A percentile compares a stretch with the other conserved stretches of the same genome.
phyloP scores from a whole-genome alignment of 768 basidiomycete genomes.

The Exsudoporus frostii region DNA sequence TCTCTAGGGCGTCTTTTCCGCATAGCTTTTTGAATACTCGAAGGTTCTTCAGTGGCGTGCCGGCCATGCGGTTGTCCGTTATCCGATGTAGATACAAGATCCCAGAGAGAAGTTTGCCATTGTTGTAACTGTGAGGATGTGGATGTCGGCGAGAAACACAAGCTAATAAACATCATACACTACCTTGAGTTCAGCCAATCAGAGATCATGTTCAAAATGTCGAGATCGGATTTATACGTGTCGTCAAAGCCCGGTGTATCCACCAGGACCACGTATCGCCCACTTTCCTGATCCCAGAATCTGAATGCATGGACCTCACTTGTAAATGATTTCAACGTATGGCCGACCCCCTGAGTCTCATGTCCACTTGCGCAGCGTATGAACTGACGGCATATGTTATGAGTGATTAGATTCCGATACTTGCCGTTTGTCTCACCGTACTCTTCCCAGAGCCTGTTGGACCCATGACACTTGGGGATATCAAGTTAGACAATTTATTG shows the following conservation, averaged over 20 bases:
- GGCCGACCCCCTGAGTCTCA: conserved; percentile 1
- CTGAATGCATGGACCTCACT: conserved; percentile 3
- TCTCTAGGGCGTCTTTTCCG: conserved; percentile 27
- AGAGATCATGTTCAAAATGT: conserved; percentile 10
- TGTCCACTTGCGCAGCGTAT: conserved; percentile 3
- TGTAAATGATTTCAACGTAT: conserved; percentile 11
- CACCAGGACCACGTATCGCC: conserved; percentile 15
- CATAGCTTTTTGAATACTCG: conserved; percentile 31
- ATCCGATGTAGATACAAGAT: conserved; percentile 42
- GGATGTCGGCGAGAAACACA: neutral
- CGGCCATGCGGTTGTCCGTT: conserved; percentile 37
- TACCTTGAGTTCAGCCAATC: conserved; percentile 16
- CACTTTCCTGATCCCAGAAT: conserved; percentile 1
- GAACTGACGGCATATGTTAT: conserved; percentile 7
- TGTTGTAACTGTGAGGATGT: conserved; percentile 4
- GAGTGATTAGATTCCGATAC: neutral
- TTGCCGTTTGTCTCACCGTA: neutral
- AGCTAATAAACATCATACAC: neutral
- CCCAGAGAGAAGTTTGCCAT: conserved; percentile 25
- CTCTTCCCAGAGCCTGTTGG: conserved; percentile 14
- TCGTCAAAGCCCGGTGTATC: conserved; percentile 27
- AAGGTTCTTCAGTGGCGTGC: conserved; percentile 33
- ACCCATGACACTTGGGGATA: conserved; percentile 13
- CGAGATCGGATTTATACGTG: conserved; percentile 13
- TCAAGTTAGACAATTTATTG: neutral